A percentile compares a stretch with the other conserved stretches of the same genome.
These are phyloP conservation scores for Ostreobium quekettii DNA, from an alignment of 139 green algal species.

Conservation along the genomic window DNA sequence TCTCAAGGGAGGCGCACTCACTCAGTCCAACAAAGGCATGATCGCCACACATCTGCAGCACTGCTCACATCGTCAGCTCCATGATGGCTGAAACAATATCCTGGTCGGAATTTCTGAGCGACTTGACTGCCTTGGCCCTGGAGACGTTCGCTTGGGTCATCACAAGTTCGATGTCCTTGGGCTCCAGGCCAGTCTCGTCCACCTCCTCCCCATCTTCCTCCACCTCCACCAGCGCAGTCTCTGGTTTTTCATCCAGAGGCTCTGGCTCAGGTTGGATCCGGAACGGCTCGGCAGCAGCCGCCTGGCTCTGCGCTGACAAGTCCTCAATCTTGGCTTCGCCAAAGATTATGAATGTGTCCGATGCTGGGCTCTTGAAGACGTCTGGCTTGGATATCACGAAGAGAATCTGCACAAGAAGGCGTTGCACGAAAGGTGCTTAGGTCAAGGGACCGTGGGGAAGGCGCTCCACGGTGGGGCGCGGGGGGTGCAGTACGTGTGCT, in stretches of 20 bases:
- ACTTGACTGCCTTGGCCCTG: slow-evolving; percentile 81
- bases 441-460: neutral
- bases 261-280: slow-evolving; percentile 30
- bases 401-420: slow-evolving; percentile 66
- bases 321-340: slow-evolving; percentile 99
- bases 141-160: slow-evolving; percentile 87
- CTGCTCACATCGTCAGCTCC: slow-evolving; percentile 86
- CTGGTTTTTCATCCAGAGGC: slow-evolving; percentile 1
- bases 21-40: too few relatives aligned
- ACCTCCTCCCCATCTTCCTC: slow-evolving; percentile 87
- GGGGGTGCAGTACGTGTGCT: too few relatives aligned
- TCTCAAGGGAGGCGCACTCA: too few relatives aligned
- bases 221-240: slow-evolving; percentile 22
- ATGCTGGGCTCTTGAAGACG: slow-evolving; percentile 93
- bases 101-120: slow-evolving; percentile 80
- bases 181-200: slow-evolving; percentile 88
- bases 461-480: too few relatives aligned
- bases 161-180: slow-evolving; percentile 99
- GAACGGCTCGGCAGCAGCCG: slow-evolving; percentile 81
- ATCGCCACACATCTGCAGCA: too few relatives aligned
- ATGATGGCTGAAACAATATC: slow-evolving; percentile 99
- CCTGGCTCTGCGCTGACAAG: slow-evolving; percentile 72
- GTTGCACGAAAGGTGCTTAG: neutral
- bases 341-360: slow-evolving; percentile 99
- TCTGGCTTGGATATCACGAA: slow-evolving; percentile 97